Evolutionary conservation across 192 early-diverging fungal genomes (phyloP).

Genomic region (Anaeromyces robustus): DNA sequence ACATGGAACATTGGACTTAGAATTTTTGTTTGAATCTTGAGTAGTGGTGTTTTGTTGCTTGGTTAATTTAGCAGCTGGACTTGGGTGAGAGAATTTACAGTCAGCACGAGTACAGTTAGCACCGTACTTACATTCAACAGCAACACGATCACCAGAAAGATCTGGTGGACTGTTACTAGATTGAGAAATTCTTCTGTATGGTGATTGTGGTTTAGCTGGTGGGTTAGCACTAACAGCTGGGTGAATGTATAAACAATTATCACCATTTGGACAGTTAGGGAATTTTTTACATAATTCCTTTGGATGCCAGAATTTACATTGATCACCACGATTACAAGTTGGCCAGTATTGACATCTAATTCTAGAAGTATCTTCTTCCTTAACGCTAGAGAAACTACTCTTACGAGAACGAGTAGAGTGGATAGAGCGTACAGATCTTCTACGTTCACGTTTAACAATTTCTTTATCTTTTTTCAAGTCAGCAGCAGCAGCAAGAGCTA

Average conservation of each 20-base stretch:
- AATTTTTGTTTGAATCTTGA: neutral
- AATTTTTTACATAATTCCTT: constrained; percentile 2
- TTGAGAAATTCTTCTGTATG: neutral
- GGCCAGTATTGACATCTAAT: constrained; percentile 4
- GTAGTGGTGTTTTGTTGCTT: neutral
- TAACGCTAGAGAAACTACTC: neutral
- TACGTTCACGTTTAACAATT: neutral
- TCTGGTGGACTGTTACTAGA: neutral
- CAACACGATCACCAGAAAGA: neutral
- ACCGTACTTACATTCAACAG: constrained; percentile 13
- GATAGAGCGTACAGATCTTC: neutral
- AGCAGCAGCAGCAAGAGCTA: neutral
- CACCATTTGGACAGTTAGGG: constrained; percentile 3
- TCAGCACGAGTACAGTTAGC: constrained; percentile 13
- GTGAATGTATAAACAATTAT: constrained; percentile 2
- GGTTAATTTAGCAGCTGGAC: constrained; percentile 7
- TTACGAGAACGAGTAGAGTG: neutral
- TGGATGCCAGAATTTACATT: constrained; percentile 5
- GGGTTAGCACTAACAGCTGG: neutral
- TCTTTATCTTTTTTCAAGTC: neutral
- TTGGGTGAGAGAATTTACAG: constrained; percentile 22
- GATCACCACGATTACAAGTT: neutral
- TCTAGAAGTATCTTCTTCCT: neutral
- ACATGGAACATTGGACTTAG: neutral
- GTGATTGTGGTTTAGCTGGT: neutral